Evolutionary conservation across 2,329 filamentous ascomycete genomes (phyloP).

Genomic region (Trichophyton rubrum): DNA sequence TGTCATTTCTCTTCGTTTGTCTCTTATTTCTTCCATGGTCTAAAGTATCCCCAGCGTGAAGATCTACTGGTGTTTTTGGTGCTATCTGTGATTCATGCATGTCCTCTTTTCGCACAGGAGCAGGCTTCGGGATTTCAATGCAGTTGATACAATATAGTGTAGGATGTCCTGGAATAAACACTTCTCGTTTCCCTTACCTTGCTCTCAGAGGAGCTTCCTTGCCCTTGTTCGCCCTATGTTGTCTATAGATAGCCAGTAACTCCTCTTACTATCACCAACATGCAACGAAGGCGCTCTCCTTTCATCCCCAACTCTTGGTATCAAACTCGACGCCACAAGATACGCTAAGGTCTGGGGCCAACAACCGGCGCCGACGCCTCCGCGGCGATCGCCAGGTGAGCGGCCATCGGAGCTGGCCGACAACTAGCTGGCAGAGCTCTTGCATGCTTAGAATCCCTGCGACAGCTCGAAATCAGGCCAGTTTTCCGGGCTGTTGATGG

Average conservation of each 20-base stretch:
- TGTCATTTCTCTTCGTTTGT: not conserved
- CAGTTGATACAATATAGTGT: not conserved
- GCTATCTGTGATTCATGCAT: not conserved
- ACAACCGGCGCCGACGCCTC: not conserved
- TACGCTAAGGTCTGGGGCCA: not conserved
- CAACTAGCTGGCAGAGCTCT: not conserved
- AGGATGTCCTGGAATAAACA: not conserved
- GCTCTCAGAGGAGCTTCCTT: not conserved
- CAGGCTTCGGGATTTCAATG: not conserved
- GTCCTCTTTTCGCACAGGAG: not conserved
- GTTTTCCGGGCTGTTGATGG: not conserved
- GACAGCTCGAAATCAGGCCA: not conserved
- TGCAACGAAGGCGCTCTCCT: no score
- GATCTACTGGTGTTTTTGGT: constrained; percentile 1
- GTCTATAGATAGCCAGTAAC: no score
- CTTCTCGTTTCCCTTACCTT: not conserved
- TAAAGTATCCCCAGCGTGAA: not conserved
- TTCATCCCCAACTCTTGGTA: not conserved
- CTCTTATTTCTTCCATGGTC: not conserved
- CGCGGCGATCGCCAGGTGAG: not conserved
- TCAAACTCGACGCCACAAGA: not conserved
- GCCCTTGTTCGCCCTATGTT: not conserved
- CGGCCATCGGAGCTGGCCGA: constrained; percentile 7
- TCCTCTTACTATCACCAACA: no score
- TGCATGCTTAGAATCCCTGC: not conserved